Conservation (phyloP, 768 basidiomycete species). For the Suillus clintonianus region DNA sequence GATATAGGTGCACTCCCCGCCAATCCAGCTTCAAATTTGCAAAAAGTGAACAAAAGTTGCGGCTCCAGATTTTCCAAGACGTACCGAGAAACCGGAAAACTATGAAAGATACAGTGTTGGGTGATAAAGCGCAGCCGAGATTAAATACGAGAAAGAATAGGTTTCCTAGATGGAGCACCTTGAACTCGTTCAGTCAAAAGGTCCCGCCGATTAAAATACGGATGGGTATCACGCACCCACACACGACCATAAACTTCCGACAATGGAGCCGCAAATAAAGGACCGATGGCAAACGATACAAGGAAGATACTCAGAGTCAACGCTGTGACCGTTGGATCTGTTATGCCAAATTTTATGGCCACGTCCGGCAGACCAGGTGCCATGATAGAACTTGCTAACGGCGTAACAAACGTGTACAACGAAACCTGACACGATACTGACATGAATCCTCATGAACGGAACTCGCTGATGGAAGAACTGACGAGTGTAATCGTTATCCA, state of each 20-base stretch:
- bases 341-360: slow-evolving; percentile 51
- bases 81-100: slow-evolving; percentile 71
- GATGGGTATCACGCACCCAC: slow-evolving; percentile 48
- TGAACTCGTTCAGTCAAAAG: slow-evolving; percentile 1
- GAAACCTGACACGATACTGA: slow-evolving; percentile 46
- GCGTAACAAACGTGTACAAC: slow-evolving; percentile 56
- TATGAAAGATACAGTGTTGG: slow-evolving; percentile 54
- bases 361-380: slow-evolving; percentile 65
- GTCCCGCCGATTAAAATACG: neutral
- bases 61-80: slow-evolving; percentile 17
- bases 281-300: slow-evolving; percentile 65
- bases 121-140: slow-evolving; percentile 70
- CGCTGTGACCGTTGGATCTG: slow-evolving; percentile 50
- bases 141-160: slow-evolving; percentile 63
- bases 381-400: slow-evolving; percentile 66
- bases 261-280: slow-evolving; percentile 64
- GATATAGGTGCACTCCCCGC: slow-evolving; percentile 66
- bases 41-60: neutral
- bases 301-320: slow-evolving; percentile 67
- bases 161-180: slow-evolving; percentile 70
- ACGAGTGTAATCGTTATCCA: slow-evolving; percentile 61
- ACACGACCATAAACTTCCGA: slow-evolving; percentile 76
- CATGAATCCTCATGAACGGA: slow-evolving; percentile 26
- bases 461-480: slow-evolving; percentile 37
- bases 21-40: slow-evolving; percentile 51